phyloP scores from a whole-genome alignment of 495 filamentous ascomycete species.

The Ascobolus immersus region DNA sequence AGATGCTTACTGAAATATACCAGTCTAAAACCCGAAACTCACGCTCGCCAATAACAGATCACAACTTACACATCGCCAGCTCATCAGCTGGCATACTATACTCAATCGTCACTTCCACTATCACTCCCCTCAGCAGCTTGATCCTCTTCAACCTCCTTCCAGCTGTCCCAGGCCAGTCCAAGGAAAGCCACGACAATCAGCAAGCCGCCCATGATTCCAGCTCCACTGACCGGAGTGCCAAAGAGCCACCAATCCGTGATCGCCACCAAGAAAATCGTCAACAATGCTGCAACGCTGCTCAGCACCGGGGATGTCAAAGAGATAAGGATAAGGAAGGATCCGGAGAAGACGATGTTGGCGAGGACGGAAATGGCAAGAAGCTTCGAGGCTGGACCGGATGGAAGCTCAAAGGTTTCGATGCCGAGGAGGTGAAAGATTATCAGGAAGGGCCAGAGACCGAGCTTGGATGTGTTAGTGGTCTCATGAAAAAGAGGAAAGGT shows the following conservation, averaged over 20 bases:
- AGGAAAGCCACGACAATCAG: constrained; percentile 70
- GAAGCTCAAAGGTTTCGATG: constrained; percentile 58
- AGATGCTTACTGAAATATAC: too few relatives aligned
- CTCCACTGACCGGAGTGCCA: constrained; percentile 41
- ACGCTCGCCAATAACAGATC: too few relatives aligned
- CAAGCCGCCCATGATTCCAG: constrained; percentile 56
- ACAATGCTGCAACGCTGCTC: constrained; percentile 65
- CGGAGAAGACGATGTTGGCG: constrained; percentile 72
- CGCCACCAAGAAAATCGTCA: constrained; percentile 91
- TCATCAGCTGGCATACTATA: too few relatives aligned
- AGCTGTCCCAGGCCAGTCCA: constrained; percentile 72
- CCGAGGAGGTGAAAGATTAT: constrained; percentile 57
- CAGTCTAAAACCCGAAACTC: too few relatives aligned
- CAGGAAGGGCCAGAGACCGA: constrained; percentile 77
- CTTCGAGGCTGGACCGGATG: constrained; percentile 46
- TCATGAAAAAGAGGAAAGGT: too few relatives aligned
- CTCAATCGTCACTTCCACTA: constrained; percentile 18
- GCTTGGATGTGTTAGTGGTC: too few relatives aligned
- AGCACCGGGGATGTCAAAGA: constrained; percentile 78
- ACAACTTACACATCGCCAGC: too few relatives aligned
- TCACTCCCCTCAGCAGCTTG: constrained; percentile 22
- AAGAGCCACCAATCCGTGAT: constrained; percentile 69
- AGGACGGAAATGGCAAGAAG: constrained; percentile 56
- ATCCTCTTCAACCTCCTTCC: constrained; percentile 73
- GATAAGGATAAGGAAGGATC: constrained; percentile 81